A percentile compares a stretch with the other conserved stretches of the same genome.
phyloP scores from a whole-genome alignment of 768 basidiomycete genomes.

The Hericium erinaceus region DNA sequence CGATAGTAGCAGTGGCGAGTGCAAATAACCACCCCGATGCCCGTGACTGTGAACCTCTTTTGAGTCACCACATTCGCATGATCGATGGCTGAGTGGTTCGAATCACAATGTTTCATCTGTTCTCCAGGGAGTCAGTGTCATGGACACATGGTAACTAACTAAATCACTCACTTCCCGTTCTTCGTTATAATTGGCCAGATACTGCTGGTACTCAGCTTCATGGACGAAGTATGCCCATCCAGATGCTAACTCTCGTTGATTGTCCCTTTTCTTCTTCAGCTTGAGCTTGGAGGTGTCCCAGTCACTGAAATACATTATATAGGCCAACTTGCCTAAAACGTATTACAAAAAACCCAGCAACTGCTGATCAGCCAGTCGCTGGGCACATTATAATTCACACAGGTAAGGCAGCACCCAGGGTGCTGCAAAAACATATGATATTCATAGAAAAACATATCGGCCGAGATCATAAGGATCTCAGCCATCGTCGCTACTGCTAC shows the following conservation, averaged over 20 bases:
- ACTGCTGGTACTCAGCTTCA: neutral
- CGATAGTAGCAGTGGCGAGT: neutral
- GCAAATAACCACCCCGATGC: constrained; percentile 7
- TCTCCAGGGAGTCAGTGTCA: neutral
- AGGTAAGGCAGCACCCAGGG: too few relatives aligned
- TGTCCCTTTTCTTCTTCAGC: neutral
- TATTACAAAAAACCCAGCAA: too few relatives aligned
- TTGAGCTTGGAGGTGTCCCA: neutral
- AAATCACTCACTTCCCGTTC: neutral
- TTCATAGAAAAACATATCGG: too few relatives aligned
- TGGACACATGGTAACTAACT: neutral
- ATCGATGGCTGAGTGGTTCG: constrained; percentile 2
- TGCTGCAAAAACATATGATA: too few relatives aligned
- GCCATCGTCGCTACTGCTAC: too few relatives aligned
- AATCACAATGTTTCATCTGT: constrained; percentile 1
- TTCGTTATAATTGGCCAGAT: neutral
- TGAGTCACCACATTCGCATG: constrained; percentile 2
- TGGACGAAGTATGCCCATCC: constrained; percentile 3
- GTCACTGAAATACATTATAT: too few relatives aligned
- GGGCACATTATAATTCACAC: too few relatives aligned
- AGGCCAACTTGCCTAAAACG: too few relatives aligned
- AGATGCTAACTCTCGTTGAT: neutral
- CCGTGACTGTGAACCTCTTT: neutral
- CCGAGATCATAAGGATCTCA: too few relatives aligned
- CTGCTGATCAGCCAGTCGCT: too few relatives aligned